Evolutionary conservation across 805 yeast genomes (phyloP), one percentile per base, ranked within the genome.

Genomic region (Kregervanrija fluxuum): DNA sequence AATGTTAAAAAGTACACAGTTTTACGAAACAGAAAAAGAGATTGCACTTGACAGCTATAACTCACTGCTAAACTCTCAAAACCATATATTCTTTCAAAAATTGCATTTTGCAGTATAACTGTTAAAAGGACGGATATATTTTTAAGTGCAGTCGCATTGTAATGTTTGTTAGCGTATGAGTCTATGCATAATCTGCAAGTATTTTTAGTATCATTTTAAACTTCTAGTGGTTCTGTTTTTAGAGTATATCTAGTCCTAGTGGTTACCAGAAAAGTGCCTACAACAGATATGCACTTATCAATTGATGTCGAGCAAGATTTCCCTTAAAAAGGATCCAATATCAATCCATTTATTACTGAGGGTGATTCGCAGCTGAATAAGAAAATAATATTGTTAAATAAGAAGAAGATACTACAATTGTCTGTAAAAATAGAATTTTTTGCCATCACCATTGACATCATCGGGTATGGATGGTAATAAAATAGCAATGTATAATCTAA

Each of bases 351-450:
- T 17, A 65, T 62, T 35, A 56, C 65, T 36, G 56, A 59, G 3
- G 48, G 47, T 9, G 51, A 51, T n/a, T 53, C 28, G 22, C 22
- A 17, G 5, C 22, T 17, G 22, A 17, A 5, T 3, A 17, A 17
- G 5, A 17, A 4, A 17, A 35, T 40, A 5, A 30, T 39, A 28
- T 40, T 45, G 47, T 43, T 47, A 57, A 66, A 40, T 62, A 68
- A 6, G 30, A 57, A 62, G 40, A 74, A 76, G 53, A 66, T 74
- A 42, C 72, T 79, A 12, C 90, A 82, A 50, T 89, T 96, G 69
- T 83, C 95, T 8, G 86, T 89, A 47, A 89, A 96, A 67, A 88
- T 89, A 95, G 76, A 71, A 40, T 76, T 77, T 6, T 76, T 86
- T 12, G 79, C 79, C n/a, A 57, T 83, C 13, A 80, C 80, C 28